Base-by-base conservation (phyloP, 2,329 filamentous ascomycete genomes). In the Aureobasidium vineae region DNA sequence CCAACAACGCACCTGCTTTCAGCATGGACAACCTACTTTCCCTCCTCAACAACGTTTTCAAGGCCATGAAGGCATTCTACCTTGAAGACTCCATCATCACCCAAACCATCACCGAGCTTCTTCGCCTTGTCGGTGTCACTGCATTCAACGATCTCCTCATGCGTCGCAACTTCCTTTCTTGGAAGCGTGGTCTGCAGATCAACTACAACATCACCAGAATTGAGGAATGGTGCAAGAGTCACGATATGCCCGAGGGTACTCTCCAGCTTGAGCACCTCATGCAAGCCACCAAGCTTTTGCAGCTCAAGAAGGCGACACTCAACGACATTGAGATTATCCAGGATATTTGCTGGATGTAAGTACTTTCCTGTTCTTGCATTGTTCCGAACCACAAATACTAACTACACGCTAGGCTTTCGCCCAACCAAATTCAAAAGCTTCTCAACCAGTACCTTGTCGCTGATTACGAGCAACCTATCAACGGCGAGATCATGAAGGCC, bases 261-360 rank as follows among this genome's bases (percentile, higher is more conserved):
- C 85, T 99, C 63, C 94, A 98, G 81, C 85, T 99, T 66, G 95
- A 99, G 83, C 95, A 99, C 82, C 81, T 99, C 72, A 99, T 99
- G 95, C 94, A 98, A 91, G 95, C 95, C 63, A 99, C 95, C 23
- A 99, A 99, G 82, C 88, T 99, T 70, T 84, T 99, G 70, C 95
- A 99, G 79, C 84, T 99, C 70, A 99, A 99, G 88, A 99, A 99
- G 82, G 95, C 95, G 10, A 99, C 95, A 0, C 81, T 99, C 76
- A 99, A 98, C 77, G 95, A 99, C 75, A 99, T 99, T 74, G 95
- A 99, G 80, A 99, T 99, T 74, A 99, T 99, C 74, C 95, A 99
- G 82, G 95, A 99, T 77, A 99, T 99, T 73, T 99, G 95, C 85
- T 98, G 94, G 94, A 98, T 98, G 94, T 96, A 81, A 87, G 91